These are phyloP conservation scores for Paramecium primaurelia DNA, from an alignment of 73 alveolate genomes.

Conservation along the genomic window DNA sequence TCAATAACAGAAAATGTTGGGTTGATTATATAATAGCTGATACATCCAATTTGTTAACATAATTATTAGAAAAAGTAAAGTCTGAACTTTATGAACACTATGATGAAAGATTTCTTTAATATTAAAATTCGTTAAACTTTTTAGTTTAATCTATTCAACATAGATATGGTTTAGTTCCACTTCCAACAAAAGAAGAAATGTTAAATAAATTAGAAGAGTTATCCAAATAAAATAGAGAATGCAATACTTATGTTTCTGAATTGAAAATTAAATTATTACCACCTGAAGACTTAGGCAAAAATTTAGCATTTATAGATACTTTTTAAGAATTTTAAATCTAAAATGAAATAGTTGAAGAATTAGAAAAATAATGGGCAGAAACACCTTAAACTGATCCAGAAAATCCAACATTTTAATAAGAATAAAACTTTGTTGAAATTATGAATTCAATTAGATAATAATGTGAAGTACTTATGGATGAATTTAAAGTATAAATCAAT, in stretches of 20 bases:
- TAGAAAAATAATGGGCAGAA: constrained; percentile 22
- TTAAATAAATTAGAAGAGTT: background rate
- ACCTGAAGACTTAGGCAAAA: constrained; percentile 9
- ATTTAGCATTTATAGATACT: background rate
- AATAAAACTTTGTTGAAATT: background rate
- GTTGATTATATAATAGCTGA: background rate
- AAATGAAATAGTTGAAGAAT: background rate
- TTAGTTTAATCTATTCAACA: background rate
- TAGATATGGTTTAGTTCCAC: background rate
- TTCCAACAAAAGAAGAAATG: constrained; percentile 7
- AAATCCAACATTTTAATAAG: background rate
- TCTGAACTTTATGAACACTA: background rate
- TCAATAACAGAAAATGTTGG: background rate
- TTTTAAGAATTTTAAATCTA: background rate
- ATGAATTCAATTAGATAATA: background rate
- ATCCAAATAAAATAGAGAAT: background rate
- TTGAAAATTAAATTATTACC: background rate
- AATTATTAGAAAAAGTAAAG: background rate
- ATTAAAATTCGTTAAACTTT: background rate
- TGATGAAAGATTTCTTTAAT: background rate
- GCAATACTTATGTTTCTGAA: background rate
- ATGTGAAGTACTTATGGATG: constrained; percentile 30
- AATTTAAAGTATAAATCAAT: background rate
- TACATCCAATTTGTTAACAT: background rate
- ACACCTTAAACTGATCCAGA: background rate